phyloP scores from a whole-genome alignment of 1,139 yeast genomes.

The Yamadazyma triangularis region DNA sequence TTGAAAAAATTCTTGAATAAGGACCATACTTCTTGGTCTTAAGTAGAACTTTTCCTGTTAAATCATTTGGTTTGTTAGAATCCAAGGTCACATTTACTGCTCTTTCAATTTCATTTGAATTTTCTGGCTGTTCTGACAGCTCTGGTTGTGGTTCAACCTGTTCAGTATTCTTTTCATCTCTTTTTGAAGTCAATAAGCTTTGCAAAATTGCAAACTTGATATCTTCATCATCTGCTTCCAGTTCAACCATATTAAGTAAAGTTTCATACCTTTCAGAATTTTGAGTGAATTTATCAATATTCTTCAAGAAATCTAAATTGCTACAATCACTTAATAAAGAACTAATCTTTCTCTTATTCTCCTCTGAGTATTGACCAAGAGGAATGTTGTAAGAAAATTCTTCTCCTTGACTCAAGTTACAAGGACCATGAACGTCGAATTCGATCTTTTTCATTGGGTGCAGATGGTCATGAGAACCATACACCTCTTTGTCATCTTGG shows the following conservation, averaged over 20 bases:
- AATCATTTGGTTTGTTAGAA: too few species aligned
- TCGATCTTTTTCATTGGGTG: slow-evolving; percentile 32
- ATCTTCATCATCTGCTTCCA: slow-evolving; percentile 17
- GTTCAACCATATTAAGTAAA: slow-evolving; percentile 13
- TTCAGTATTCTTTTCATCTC: slow-evolving; percentile 1
- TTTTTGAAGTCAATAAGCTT: slow-evolving; percentile 14
- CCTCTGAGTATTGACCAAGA: slow-evolving; percentile 18
- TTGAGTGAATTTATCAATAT: slow-evolving; percentile 18
- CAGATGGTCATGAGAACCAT: slow-evolving; percentile 16
- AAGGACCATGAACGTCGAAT: too few species aligned
- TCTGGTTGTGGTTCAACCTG: slow-evolving; percentile 2
- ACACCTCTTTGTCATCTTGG: slow-evolving; percentile 7
- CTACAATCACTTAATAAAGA: slow-evolving; percentile 15
- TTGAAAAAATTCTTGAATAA: slow-evolving; percentile 21
- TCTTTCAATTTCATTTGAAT: too few species aligned
- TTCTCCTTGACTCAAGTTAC: too few species aligned
- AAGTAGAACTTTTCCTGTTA: too few species aligned
- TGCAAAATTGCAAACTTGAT: slow-evolving; percentile 18
- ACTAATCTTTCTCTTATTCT: slow-evolving; percentile 17
- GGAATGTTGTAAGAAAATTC: slow-evolving; percentile 24
- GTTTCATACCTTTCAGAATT: slow-evolving; percentile 24
- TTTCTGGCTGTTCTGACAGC: too few species aligned
- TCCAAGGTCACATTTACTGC: not conserved
- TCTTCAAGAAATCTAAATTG: slow-evolving; percentile 15
- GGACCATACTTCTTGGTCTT: slow-evolving; percentile 16